Percentiles rank a stretch among this genome's conserved stretches.
phyloP scores from a whole-genome alignment of 1,284 basidiomycete genomes.

The Apiotrichum porosum region DNA sequence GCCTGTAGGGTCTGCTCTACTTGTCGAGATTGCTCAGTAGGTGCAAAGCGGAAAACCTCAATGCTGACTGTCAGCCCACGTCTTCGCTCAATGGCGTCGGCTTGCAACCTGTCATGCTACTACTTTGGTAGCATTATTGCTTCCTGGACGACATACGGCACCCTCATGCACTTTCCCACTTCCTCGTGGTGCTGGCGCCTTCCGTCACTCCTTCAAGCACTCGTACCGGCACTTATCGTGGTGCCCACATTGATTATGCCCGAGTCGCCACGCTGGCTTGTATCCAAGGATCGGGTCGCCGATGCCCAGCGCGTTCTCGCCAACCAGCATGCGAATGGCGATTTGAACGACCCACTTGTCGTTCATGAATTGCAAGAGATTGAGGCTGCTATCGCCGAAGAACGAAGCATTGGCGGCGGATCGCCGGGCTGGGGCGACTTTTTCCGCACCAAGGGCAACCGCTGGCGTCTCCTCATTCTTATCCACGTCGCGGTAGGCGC shows the following conservation, averaged over 20 bases:
- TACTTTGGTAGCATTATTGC: slow-evolving; percentile 54
- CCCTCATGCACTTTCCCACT: slow-evolving; percentile 6
- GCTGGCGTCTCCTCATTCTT: slow-evolving; percentile 48
- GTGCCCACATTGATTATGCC: slow-evolving; percentile 17
- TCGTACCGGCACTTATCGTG: background rate
- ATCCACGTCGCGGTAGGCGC: background rate
- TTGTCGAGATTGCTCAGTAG: background rate
- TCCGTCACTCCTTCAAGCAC: slow-evolving; percentile 58
- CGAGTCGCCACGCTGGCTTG: slow-evolving; percentile 47
- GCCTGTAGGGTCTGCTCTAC: background rate
- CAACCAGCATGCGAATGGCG: slow-evolving; percentile 30
- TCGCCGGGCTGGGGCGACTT: slow-evolving; percentile 32
- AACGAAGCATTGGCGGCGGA: slow-evolving; percentile 21
- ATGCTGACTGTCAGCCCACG: background rate
- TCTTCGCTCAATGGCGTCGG: background rate
- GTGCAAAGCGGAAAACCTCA: background rate
- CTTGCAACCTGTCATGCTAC: slow-evolving; percentile 8
- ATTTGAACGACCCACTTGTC: slow-evolving; percentile 14
- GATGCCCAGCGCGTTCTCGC: slow-evolving; percentile 33
- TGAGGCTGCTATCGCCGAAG: slow-evolving; percentile 16
- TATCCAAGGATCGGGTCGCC: slow-evolving; percentile 35
- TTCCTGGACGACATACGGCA: slow-evolving; percentile 22
- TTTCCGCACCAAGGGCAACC: slow-evolving; percentile 31
- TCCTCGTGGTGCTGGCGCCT: slow-evolving; percentile 46
- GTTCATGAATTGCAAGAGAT: slow-evolving; percentile 23